phyloP scores from a whole-genome alignment of 208 protist species.

The Spongospora subterranea region DNA sequence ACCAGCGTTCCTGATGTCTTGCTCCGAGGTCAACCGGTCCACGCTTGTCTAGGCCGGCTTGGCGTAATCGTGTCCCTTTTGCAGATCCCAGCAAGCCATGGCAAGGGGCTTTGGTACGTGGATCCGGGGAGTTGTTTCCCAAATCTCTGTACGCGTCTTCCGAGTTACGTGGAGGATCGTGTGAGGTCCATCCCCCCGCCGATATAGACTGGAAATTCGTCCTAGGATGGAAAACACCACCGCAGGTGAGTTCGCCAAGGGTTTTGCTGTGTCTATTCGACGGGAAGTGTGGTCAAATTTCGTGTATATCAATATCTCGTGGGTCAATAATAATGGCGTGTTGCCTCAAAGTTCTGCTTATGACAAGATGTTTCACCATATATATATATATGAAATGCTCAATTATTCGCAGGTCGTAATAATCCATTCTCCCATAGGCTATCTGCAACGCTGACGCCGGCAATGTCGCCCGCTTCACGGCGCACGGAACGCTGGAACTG shows the following conservation, averaged over 20 bases:
- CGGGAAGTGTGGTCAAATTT: no score
- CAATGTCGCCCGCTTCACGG: not conserved
- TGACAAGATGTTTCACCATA: no score
- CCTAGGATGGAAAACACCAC: not conserved
- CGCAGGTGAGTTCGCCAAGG: not conserved
- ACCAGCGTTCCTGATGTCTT: not conserved
- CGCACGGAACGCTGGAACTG: not conserved
- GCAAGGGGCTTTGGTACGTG: not conserved
- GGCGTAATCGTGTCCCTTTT: not conserved
- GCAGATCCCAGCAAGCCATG: not conserved
- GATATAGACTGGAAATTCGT: constrained; percentile 6
- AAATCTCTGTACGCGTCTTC: not conserved
- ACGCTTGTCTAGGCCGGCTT: not conserved
- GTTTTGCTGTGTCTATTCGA: no score
- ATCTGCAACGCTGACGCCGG: not conserved
- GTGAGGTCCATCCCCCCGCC: not conserved
- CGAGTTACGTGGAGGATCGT: not conserved
- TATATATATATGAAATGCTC: no score
- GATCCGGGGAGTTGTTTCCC: not conserved
- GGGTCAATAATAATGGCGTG: no score
- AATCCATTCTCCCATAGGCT: not conserved
- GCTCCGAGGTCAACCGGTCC: not conserved
- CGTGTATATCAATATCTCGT: no score
- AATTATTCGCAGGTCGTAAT: not conserved
- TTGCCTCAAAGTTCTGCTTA: no score